Percentiles rank a stretch among this genome's conserved stretches.
Evolutionary conservation across 768 basidiomycete species (phyloP).

Genomic region (Boletellus emodensis): DNA sequence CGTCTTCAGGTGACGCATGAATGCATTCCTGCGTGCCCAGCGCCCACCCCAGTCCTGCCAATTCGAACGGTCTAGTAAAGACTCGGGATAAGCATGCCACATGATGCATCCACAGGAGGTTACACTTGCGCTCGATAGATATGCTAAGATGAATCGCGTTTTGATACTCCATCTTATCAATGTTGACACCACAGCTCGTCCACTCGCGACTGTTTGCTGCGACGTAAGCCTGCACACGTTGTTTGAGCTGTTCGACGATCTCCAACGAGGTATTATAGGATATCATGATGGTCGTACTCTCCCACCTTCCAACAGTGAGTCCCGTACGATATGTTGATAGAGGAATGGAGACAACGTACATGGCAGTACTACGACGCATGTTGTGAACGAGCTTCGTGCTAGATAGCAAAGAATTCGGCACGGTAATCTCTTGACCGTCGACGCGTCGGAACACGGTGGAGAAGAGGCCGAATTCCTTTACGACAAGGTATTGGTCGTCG

Average conservation of each 20-base stretch:
- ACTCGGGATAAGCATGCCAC: neutral
- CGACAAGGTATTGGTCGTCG: slow-evolving; percentile 46
- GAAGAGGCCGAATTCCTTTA: slow-evolving; percentile 77
- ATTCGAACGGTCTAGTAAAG: slow-evolving; percentile 58
- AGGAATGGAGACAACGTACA: slow-evolving; percentile 39
- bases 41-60: slow-evolving; percentile 88
- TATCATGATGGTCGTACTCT: slow-evolving; percentile 62
- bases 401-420: slow-evolving; percentile 70
- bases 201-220: slow-evolving; percentile 67
- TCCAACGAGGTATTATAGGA: slow-evolving; percentile 70
- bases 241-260: slow-evolving; percentile 60
- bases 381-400: slow-evolving; percentile 75
- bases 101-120: neutral
- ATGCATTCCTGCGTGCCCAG: slow-evolving; percentile 67
- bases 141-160: slow-evolving; percentile 65
- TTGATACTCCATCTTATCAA: slow-evolving; percentile 78
- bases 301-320: slow-evolving; percentile 44
- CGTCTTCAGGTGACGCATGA: slow-evolving; percentile 73
- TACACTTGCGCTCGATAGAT: slow-evolving; percentile 63
- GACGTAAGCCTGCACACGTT: slow-evolving; percentile 58
- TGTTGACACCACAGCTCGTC: slow-evolving; percentile 59
- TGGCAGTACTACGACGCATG: slow-evolving; percentile 67
- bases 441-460: slow-evolving; percentile 77
- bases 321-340: neutral
- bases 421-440: slow-evolving; percentile 76